Evolutionary conservation across 805 yeast genomes (phyloP), one percentile per base, ranked within the genome.

Genomic region (Pichia manshurica): DNA sequence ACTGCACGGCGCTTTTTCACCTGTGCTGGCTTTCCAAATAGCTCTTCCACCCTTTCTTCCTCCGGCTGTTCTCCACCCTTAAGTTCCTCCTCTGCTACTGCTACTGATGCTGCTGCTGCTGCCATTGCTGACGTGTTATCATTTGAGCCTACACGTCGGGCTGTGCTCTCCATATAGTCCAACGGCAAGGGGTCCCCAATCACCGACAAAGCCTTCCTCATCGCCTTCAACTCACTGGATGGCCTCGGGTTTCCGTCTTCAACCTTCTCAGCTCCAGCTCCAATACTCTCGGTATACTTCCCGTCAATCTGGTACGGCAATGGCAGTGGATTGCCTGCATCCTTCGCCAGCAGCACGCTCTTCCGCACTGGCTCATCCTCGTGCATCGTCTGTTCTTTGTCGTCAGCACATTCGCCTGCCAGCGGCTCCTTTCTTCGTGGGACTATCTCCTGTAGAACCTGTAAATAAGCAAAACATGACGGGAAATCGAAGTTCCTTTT

Each of bases 111-210:
- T n/a, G n/a, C n/a, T n/a, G n/a, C n/a, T n/a, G n/a, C n/a, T n/a
- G n/a, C n/a, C n/a, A n/a, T n/a, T n/a, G n/a, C n/a, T n/a, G n/a
- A n/a, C n/a, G n/a, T n/a, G n/a, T n/a, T n/a, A n/a, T n/a, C n/a
- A n/a, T n/a, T n/a, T n/a, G n/a, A n/a, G n/a, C n/a, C n/a, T n/a
- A n/a, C n/a, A n/a, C n/a, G n/a, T n/a, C n/a, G n/a, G n/a, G n/a
- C n/a, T n/a, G n/a, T n/a, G 8, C 13, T 36, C 21, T 22, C 25
- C 12, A 47, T 17, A 36, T 61, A 61, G 3, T 49, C 46, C 29
- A 61, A 47, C 5, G 65, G 65, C 23, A 61, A 44, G 2, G 65
- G 65, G 35, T 53, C 51, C 3, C 65, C 65, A 22, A 60, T 41
- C 6, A 33, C 17, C n/a, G 33, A 23, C 28, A 41, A 19, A 17